Percentiles rank a stretch among this genome's conserved stretches.
Evolutionary conservation across 805 yeast genomes (phyloP).

Genomic region (Kazachstania martiniae): DNA sequence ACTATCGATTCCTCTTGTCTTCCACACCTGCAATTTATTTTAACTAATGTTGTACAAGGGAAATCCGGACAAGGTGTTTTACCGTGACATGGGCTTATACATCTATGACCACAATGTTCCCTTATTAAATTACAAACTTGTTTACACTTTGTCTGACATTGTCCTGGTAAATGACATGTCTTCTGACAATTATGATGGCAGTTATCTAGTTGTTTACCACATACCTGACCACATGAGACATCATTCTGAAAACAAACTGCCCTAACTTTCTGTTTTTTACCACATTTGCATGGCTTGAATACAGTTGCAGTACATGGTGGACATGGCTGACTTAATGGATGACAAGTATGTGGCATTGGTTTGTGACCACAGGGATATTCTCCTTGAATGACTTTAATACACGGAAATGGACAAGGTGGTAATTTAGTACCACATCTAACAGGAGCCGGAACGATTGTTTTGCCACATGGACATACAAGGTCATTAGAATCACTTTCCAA

Average conservation of each 20-base stretch:
- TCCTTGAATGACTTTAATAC: conserved; percentile 36
- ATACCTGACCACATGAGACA: conserved; percentile 59
- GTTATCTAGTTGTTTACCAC: conserved; percentile 39
- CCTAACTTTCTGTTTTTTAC: conserved; percentile 36
- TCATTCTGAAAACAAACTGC: conserved; percentile 59
- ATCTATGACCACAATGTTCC: conserved; percentile 55
- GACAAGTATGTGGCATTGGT: conserved; percentile 65
- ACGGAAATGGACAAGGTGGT: conserved; percentile 56
- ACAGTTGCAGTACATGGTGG: conserved; percentile 67
- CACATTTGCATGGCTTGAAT: conserved; percentile 52
- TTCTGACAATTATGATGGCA: conserved; percentile 45
- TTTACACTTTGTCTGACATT: conserved; percentile 51
- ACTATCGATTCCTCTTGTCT: conserved; percentile 34
- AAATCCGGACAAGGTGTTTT: conserved; percentile 41
- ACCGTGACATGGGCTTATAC: conserved; percentile 56
- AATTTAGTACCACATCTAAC: conserved; percentile 70
- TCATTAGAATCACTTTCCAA: conserved; percentile 73
- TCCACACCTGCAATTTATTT: conserved; percentile 56
- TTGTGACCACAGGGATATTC: conserved; percentile 57
- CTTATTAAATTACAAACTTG: conserved; percentile 46
- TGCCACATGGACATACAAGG: conserved; percentile 70
- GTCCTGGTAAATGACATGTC: conserved; percentile 46
- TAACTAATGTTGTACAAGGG: conserved; percentile 42
- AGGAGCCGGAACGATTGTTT: conserved; percentile 69
- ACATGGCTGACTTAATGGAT: conserved; percentile 50